Conservation (phyloP, 306 rosid genomes). For the Cicer bijugum region DNA sequence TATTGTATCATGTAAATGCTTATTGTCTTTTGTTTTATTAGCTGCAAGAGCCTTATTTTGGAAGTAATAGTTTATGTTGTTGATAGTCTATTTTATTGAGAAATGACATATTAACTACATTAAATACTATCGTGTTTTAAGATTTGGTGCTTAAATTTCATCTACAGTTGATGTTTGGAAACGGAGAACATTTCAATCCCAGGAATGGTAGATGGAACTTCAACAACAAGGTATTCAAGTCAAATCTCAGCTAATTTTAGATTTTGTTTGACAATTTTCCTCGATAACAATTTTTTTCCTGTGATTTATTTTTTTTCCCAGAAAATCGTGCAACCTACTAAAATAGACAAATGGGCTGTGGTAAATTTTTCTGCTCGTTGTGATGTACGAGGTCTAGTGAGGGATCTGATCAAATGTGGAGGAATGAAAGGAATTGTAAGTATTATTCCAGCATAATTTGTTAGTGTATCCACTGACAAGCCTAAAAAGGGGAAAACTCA, state of each 20-base stretch:
- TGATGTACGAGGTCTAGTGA: slow-evolving; percentile 61
- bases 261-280: background rate
- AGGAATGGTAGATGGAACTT: slow-evolving; percentile 94
- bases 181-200: slow-evolving; percentile 83
- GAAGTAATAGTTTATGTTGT: background rate
- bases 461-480: background rate
- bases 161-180: slow-evolving; percentile 75
- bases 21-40: background rate
- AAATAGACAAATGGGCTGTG: slow-evolving; percentile 74
- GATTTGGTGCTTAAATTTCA: background rate
- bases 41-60: too few relatives aligned
- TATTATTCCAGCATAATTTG: background rate
- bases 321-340: slow-evolving; percentile 70
- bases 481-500: background rate
- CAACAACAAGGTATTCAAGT: slow-evolving; percentile 68
- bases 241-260: background rate
- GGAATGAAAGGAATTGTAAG: slow-evolving; percentile 87
- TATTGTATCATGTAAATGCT: background rate
- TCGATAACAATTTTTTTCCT: background rate
- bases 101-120: background rate
- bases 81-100: background rate
- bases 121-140: background rate
- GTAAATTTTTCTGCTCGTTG: slow-evolving; percentile 91
- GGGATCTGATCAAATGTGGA: slow-evolving; percentile 69
- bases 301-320: slow-evolving; percentile 36